Evolutionary conservation across 805 yeast species (phyloP).

Genomic region (Candida qinlingensis): DNA sequence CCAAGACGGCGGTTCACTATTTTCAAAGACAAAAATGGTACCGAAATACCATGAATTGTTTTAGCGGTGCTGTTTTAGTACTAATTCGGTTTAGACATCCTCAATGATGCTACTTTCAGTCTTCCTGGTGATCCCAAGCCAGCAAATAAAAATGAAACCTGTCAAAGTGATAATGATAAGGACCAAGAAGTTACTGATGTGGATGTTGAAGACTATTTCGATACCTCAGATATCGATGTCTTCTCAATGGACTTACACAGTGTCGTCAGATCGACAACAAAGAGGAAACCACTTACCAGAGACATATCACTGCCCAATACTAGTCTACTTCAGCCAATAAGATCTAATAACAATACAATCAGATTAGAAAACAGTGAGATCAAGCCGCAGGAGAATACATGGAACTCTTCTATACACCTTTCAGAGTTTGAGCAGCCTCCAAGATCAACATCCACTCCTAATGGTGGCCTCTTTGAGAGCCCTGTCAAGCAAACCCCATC

Average conservation of each 20-base stretch:
- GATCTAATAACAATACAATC: background rate
- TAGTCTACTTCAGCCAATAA: background rate
- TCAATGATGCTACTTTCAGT: slow-evolving; percentile 11
- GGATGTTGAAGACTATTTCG: background rate
- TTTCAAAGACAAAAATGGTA: slow-evolving; percentile 22
- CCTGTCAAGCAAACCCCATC: slow-evolving; percentile 1
- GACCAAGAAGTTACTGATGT: background rate
- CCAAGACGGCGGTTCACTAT: slow-evolving; percentile 18
- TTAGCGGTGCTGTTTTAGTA: background rate
- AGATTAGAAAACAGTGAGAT: background rate
- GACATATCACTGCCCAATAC: background rate
- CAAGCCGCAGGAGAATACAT: background rate
- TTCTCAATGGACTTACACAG: slow-evolving; percentile 13
- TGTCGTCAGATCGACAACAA: slow-evolving; percentile 3
- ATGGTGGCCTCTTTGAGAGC: slow-evolving; percentile 4
- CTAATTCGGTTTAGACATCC: background rate
- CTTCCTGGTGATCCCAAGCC: slow-evolving; percentile 5
- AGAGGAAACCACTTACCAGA: background rate
- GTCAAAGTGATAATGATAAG: background rate
- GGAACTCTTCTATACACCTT: slow-evolving; percentile 19
- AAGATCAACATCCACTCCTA: slow-evolving; percentile 25
- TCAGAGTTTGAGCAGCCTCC: slow-evolving; percentile 26
- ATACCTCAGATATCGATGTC: slow-evolving; percentile 5
- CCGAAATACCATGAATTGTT: background rate
- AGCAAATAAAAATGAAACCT: background rate